Conservation (phyloP, 768 basidiomycete species). For the Cyclocybe aegerita region DNA sequence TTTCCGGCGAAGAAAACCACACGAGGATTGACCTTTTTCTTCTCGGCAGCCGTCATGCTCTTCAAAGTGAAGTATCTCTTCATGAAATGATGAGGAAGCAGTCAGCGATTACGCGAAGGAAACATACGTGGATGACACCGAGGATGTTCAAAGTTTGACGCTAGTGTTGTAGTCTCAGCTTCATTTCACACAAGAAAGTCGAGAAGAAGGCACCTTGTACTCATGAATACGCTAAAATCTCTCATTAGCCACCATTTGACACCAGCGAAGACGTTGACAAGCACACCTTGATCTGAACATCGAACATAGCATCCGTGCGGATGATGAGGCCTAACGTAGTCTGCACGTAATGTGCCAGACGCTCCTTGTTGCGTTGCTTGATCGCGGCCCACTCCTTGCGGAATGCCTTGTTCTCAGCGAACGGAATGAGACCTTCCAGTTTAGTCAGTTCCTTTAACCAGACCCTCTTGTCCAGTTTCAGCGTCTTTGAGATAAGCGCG, state of each 20-base stretch:
- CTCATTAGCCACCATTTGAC: background rate
- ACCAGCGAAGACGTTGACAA: background rate
- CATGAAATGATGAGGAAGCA: slow-evolving; percentile 1
- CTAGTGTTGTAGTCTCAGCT: slow-evolving; percentile 27
- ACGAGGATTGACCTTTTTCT: slow-evolving; percentile 79
- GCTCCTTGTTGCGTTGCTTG: slow-evolving; percentile 90
- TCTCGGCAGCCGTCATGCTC: slow-evolving; percentile 71
- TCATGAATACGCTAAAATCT: slow-evolving; percentile 77
- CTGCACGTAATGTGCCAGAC: slow-evolving; percentile 77
- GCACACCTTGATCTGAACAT: slow-evolving; percentile 83
- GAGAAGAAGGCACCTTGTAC: slow-evolving; percentile 60
- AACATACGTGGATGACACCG: slow-evolving; percentile 77
- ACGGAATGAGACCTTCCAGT: slow-evolving; percentile 75
- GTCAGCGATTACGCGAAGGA: background rate
- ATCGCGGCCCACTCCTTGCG: slow-evolving; percentile 78
- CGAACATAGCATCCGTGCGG: slow-evolving; percentile 80
- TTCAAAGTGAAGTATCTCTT: slow-evolving; percentile 85
- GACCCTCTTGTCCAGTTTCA: slow-evolving; percentile 67
- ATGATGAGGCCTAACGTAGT: slow-evolving; percentile 66
- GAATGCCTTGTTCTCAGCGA: slow-evolving; percentile 74
- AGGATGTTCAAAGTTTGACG: slow-evolving; percentile 95
- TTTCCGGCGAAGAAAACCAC: slow-evolving; percentile 99
- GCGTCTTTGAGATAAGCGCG: slow-evolving; percentile 78
- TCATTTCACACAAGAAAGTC: background rate
- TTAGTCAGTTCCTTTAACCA: slow-evolving; percentile 87